phyloP scores from a whole-genome alignment of 1,284 basidiomycete genomes.

The Sanghuangporus sanghuang region DNA sequence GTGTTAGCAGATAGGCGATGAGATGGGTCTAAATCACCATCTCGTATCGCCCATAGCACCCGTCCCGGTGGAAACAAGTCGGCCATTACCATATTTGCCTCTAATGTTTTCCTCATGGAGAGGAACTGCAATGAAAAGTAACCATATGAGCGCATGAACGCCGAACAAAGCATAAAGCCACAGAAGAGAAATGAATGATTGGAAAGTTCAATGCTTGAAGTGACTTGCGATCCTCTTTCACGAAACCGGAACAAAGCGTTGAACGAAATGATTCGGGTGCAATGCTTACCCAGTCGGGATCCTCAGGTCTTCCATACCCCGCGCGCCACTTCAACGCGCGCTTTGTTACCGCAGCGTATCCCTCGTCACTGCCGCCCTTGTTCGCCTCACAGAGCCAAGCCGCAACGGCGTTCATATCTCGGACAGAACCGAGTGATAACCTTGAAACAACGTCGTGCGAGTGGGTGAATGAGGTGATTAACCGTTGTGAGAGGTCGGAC shows the following conservation, averaged over 20 bases:
- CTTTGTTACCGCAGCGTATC: conserved; percentile 56
- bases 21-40: conserved; percentile 56
- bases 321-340: conserved; percentile 56
- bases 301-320: conserved; percentile 46
- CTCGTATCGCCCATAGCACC: conserved; percentile 72
- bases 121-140: conserved; percentile 47
- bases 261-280: not conserved
- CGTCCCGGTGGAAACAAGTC: conserved; percentile 76
- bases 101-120: conserved; percentile 73
- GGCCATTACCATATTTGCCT: conserved; percentile 77
- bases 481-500: conserved; percentile 45
- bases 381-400: conserved; percentile 75
- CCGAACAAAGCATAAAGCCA: not conserved
- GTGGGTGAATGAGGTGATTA: conserved; percentile 76
- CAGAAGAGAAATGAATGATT: conserved; percentile 67
- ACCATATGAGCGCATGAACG: not conserved
- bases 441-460: conserved; percentile 79
- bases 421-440: conserved; percentile 71
- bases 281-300: conserved; percentile 60
- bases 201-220: not conserved
- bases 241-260: conserved; percentile 5
- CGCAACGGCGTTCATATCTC: conserved; percentile 70
- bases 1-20: conserved; percentile 31
- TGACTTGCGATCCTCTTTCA: not conserved
- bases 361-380: conserved; percentile 34